Evolutionary conservation across 2,329 filamentous ascomycete species (phyloP).

Genomic region (Exophiala oligosperma): DNA sequence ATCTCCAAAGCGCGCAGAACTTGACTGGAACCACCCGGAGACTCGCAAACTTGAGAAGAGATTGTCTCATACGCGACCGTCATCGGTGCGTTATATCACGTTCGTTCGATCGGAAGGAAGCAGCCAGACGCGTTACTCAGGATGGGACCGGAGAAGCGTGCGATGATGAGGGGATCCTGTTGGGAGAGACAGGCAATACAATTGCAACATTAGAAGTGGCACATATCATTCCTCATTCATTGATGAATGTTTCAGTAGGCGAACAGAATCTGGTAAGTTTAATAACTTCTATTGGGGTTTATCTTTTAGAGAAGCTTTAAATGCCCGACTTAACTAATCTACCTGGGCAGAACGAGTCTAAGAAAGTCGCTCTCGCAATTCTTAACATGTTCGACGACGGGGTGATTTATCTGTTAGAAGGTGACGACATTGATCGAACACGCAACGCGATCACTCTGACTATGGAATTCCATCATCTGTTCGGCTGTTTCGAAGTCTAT

Average conservation of each 20-base stretch:
- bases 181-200: slow-evolving; percentile 3
- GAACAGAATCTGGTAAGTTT: slow-evolving; percentile 20
- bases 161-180: slow-evolving; percentile 20
- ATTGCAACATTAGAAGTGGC: slow-evolving; percentile 20
- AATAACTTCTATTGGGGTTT: too few relatives aligned
- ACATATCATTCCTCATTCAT: slow-evolving; percentile 27
- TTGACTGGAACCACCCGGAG: slow-evolving; percentile 18
- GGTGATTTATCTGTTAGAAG: slow-evolving; percentile 39
- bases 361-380: slow-evolving; percentile 38
- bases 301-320: too few relatives aligned
- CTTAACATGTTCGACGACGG: slow-evolving; percentile 46
- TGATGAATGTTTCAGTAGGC: slow-evolving; percentile 19
- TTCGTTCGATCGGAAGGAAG: slow-evolving; percentile 17
- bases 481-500: too few relatives aligned
- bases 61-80: slow-evolving; percentile 27
- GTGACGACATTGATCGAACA: slow-evolving; percentile 42
- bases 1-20: slow-evolving; percentile 6
- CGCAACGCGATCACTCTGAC: slow-evolving; percentile 42
- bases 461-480: slow-evolving; percentile 15
- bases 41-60: slow-evolving; percentile 21
- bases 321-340: too few relatives aligned
- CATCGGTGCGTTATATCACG: slow-evolving; percentile 24
- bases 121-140: slow-evolving; percentile 5
- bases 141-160: slow-evolving; percentile 6
- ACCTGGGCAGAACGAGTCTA: slow-evolving; percentile 26